These are phyloP conservation scores for Paraphoma chrysanthemicola DNA, from an alignment of 2,329 filamentous ascomycete species.

Conservation along the genomic window DNA sequence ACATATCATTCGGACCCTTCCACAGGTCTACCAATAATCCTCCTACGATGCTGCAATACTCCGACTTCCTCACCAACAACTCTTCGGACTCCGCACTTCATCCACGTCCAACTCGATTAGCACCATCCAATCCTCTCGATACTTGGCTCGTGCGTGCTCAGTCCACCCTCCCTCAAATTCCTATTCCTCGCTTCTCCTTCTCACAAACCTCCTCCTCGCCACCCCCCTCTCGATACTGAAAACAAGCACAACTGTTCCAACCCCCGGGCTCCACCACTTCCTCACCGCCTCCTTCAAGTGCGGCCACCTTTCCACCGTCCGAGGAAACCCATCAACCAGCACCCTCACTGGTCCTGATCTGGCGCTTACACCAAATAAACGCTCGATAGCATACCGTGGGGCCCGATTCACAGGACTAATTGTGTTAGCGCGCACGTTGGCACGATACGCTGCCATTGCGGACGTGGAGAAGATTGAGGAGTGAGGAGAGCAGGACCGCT, in stretches of 20 bases:
- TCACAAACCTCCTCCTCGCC: constrained; percentile 5
- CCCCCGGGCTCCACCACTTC: constrained; percentile 3
- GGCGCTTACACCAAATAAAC: constrained; percentile 6
- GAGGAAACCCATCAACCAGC: constrained; percentile 17
- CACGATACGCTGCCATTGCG: constrained; percentile 4
- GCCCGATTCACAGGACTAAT: constrained; percentile 7
- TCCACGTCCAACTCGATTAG: constrained; percentile 1
- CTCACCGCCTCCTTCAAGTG: constrained; percentile 7
- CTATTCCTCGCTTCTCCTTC: constrained; percentile 13
- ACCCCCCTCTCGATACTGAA: constrained; percentile 4
- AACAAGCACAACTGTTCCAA: constrained; percentile 1
- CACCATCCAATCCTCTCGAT: constrained; percentile 6
- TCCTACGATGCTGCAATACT: not conserved
- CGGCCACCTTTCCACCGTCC: constrained; percentile 8
- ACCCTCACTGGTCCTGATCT: not conserved
- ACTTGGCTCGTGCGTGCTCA: constrained; percentile 4
- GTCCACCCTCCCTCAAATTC: constrained; percentile 13
- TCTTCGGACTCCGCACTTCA: not conserved
- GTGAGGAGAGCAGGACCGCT: constrained; percentile 6
- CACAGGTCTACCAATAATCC: not conserved
- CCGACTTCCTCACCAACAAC: not conserved
- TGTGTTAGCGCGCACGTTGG: constrained; percentile 7
- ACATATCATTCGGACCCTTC: not conserved
- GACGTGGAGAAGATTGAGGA: constrained; percentile 1
- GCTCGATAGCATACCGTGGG: constrained; percentile 10